Base-by-base conservation (phyloP, 106 monocot species). In the Phalaenopsis equestris region DNA sequence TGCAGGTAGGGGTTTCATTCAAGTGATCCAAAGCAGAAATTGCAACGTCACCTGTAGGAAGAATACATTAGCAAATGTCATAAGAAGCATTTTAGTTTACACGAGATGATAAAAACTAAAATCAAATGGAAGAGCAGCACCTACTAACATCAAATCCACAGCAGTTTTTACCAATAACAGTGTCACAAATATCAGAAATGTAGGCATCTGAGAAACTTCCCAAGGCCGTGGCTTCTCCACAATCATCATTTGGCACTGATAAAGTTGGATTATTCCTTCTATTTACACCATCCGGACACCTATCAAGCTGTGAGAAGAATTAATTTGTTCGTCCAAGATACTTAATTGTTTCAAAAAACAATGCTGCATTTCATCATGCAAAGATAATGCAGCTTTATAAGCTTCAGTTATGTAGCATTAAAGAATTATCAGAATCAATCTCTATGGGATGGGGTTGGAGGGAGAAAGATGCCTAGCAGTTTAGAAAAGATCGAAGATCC, bases 121-220 rank as follows among this genome's bases (percentile, higher is more conserved):
- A 77, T 68, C 48, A 8, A 83, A 23, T 48, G 58, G 80, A 85
- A 81, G 61, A 37, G 12, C 52, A 55, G 41, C 41, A 30, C 17
- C 46, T 16, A 82, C 72, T 72, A 16, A 68, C 75, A 83, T 47
- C 30, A 55, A 21, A 82, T 23, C 72, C 8, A 82, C 24, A 24
- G 76, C 43, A 45, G 43, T 52, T 48, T 79, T 58, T 82, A 91
- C 89, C 85, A 85, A 82, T 74, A 46, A 57, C 14, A 73, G 42
- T 49, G 41, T 92, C 89, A 48, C 84, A 78, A 56, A 84, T 61
- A 68, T 89, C 80, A 36, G 89, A 79, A 80, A 89, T 58, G 67
- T 55, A 78, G 55, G 80, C 38, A 78, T 84, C 75, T 41, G 55
- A 3, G 24, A 24, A 75, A 41, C 41, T 67, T 57, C 17, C 47